phyloP scores from a whole-genome alignment of 2,329 filamentous ascomycete genomes.

The Ilyonectria destructans region DNA sequence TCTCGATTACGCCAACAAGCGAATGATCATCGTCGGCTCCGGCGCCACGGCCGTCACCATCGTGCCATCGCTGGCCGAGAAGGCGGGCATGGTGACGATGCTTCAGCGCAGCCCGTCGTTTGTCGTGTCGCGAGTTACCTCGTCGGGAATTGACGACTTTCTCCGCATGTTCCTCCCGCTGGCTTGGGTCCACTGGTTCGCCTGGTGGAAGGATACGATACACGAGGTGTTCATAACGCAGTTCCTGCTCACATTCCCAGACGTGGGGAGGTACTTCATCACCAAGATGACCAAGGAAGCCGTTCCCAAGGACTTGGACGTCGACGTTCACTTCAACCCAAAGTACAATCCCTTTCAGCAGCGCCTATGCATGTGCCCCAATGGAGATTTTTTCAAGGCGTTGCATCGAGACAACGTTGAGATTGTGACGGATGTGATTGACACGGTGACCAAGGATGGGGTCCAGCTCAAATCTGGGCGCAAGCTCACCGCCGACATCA shows the following conservation, averaged over 20 bases:
- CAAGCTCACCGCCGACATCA: slow-evolving; percentile 74
- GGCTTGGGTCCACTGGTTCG: slow-evolving; percentile 62
- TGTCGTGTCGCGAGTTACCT: slow-evolving; percentile 70
- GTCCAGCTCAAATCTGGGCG: slow-evolving; percentile 65
- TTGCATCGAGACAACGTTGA: slow-evolving; percentile 62
- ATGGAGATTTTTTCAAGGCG: slow-evolving; percentile 71
- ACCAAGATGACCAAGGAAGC: slow-evolving; percentile 60
- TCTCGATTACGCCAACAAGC: slow-evolving; percentile 77
- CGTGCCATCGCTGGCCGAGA: slow-evolving; percentile 78
- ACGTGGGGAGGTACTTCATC: slow-evolving; percentile 53
- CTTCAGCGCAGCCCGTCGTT: slow-evolving; percentile 86
- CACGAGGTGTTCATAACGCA: slow-evolving; percentile 61
- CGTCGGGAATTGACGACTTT: slow-evolving; percentile 55
- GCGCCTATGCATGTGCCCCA: slow-evolving; percentile 78
- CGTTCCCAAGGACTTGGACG: slow-evolving; percentile 69
- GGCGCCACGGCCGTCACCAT: slow-evolving; percentile 88
- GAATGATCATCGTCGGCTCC: slow-evolving; percentile 81
- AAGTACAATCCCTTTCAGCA: slow-evolving; percentile 81
- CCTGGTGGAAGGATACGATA: slow-evolving; percentile 67
- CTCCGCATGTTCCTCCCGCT: slow-evolving; percentile 64
- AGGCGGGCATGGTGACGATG: slow-evolving; percentile 80
- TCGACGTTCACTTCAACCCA: slow-evolving; percentile 77
- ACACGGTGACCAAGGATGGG: slow-evolving; percentile 64
- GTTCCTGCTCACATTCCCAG: slow-evolving; percentile 49
- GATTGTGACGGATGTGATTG: slow-evolving; percentile 69